phyloP scores from a whole-genome alignment of 345 rosid genomes.

The Eutrema heterophyllum region DNA sequence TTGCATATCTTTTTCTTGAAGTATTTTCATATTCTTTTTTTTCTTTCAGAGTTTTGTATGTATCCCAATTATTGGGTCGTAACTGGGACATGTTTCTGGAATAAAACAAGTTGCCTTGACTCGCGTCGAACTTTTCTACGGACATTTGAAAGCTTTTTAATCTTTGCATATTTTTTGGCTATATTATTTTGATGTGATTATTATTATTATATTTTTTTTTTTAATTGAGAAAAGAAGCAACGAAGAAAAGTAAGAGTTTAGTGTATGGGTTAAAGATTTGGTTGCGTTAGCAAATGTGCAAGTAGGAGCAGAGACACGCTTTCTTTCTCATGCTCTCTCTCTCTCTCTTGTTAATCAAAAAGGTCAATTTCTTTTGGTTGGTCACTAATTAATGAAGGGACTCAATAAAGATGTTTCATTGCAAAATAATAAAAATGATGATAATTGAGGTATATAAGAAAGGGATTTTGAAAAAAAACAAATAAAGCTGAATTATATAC shows the following conservation, averaged over 20 bases:
- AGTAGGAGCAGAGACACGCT: constrained; percentile 24
- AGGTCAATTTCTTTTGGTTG: constrained; percentile 29
- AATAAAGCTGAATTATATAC: not conserved
- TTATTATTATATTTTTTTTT: not conserved
- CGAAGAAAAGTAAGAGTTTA: constrained; percentile 22
- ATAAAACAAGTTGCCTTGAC: constrained; percentile 21
- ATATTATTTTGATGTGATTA: not conserved
- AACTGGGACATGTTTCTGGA: constrained; percentile 8
- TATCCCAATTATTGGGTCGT: constrained; percentile 8
- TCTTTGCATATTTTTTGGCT: not conserved
- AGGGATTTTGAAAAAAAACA: not conserved
- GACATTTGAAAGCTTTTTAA: not conserved
- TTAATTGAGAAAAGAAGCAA: constrained; percentile 18
- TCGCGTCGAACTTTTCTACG: not conserved
- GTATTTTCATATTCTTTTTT: not conserved
- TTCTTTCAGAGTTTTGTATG: constrained; percentile 8
- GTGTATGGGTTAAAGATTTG: constrained; percentile 30
- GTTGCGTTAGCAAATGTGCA: constrained; percentile 26
- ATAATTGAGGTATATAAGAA: not conserved
- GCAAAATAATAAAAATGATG: not conserved
- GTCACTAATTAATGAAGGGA: constrained; percentile 21
- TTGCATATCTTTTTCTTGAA: not conserved
- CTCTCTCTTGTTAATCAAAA: constrained; percentile 1
- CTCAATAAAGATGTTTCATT: constrained; percentile 16
- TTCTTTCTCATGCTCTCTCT: constrained; percentile 1